Percentiles rank a stretch among this genome's conserved stretches.
These are phyloP conservation scores for Dentipellis fragilis DNA, from an alignment of 768 basidiomycete species.

Conservation along the genomic window DNA sequence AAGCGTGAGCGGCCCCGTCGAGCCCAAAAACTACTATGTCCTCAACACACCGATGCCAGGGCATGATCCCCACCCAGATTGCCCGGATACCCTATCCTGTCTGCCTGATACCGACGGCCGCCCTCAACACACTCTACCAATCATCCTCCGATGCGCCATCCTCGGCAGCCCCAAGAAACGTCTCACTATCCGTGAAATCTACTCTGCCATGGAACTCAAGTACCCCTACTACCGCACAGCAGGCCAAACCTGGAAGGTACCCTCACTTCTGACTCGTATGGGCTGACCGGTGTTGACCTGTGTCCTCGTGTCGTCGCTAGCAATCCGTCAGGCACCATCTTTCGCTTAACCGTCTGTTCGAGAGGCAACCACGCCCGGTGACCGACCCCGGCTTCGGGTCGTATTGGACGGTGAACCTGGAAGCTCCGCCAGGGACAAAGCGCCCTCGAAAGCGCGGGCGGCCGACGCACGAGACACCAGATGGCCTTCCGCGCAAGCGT, in stretches of 20 bases:
- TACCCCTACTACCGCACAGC: conserved; percentile 75
- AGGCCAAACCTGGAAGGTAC: conserved; percentile 79
- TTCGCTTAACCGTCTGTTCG: conserved; percentile 73
- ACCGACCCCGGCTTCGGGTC: conserved; percentile 83
- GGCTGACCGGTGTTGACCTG: background rate
- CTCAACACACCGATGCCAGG: conserved; percentile 18
- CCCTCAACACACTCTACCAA: conserved; percentile 77
- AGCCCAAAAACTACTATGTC: background rate
- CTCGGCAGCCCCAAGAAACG: conserved; percentile 66
- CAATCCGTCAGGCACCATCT: conserved; percentile 86
- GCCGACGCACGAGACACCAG: conserved; percentile 30
- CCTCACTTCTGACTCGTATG: conserved; percentile 6
- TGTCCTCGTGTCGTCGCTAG: conserved; percentile 25
- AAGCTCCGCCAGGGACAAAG: conserved; percentile 80
- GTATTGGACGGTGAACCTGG: conserved; percentile 83
- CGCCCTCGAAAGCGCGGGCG: conserved; percentile 74
- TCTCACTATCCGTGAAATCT: conserved; percentile 77
- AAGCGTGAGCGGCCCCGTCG: conserved; percentile 4
- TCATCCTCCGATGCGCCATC: conserved; percentile 79
- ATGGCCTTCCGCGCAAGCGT: conserved; percentile 12
- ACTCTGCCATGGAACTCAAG: conserved; percentile 79
- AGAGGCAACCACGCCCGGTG: conserved; percentile 71
- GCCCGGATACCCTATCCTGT: conserved; percentile 69
- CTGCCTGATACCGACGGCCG: conserved; percentile 70
- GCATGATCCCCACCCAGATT: conserved; percentile 62